Evolutionary conservation across 345 rosid genomes (phyloP).

Genomic region (Citrus maxima): DNA sequence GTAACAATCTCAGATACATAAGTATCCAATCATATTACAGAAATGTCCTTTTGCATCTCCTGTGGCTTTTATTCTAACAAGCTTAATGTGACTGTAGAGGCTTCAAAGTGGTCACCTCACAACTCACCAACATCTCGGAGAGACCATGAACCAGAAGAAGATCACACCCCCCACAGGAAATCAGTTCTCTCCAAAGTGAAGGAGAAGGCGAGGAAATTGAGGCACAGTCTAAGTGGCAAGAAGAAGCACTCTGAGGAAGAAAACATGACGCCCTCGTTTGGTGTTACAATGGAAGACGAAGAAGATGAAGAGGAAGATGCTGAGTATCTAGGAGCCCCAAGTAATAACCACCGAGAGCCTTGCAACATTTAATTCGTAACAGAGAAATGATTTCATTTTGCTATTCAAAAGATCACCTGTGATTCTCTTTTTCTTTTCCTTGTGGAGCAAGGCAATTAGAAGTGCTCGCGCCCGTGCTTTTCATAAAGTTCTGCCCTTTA

Average conservation of each 20-base stretch:
- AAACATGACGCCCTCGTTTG: constrained; percentile 46
- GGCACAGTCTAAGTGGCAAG: constrained; percentile 43
- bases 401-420: neutral
- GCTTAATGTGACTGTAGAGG: constrained; percentile 27
- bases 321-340: constrained; percentile 75
- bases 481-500: neutral
- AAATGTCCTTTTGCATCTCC: neutral
- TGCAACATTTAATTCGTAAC: neutral
- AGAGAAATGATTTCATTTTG: neutral
- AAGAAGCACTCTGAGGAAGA: constrained; percentile 46
- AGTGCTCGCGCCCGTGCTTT: neutral
- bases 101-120: constrained; percentile 34
- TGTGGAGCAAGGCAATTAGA: neutral
- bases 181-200: constrained; percentile 69
- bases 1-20: neutral
- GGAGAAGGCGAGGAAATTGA: constrained; percentile 63
- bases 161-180: constrained; percentile 43
- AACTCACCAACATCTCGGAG: constrained; percentile 15
- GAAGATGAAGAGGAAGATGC: constrained; percentile 50
- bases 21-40: neutral
- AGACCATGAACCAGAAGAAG: constrained; percentile 42
- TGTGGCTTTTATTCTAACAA: neutral
- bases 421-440: neutral
- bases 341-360: constrained; percentile 23
- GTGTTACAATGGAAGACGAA: constrained; percentile 40